phyloP scores from a whole-genome alignment of 805 yeast species.

The Spathaspora boniae region DNA sequence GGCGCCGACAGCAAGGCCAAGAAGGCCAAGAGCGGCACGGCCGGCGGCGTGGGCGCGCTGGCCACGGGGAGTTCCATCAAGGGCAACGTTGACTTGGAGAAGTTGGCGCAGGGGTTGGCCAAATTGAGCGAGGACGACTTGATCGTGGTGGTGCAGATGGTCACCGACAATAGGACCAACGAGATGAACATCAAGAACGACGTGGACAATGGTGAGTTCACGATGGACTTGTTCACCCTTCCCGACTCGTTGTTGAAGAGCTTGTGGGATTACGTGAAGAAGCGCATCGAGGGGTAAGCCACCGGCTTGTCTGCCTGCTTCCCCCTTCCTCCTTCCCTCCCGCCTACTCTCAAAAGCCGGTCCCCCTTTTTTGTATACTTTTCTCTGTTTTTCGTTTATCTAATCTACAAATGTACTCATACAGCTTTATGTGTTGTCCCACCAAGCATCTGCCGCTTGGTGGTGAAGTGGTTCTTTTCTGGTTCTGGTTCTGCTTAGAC shows the following conservation, averaged over 20 bases:
- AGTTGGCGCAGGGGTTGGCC: constrained; percentile 84
- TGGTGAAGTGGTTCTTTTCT: neutral
- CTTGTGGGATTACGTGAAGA: constrained; percentile 91
- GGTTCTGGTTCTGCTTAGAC: constrained; percentile 10
- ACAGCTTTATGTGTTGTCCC: neutral
- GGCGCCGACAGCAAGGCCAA: constrained; percentile 8
- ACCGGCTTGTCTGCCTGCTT: no score
- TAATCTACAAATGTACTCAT: neutral
- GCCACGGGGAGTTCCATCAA: constrained; percentile 53
- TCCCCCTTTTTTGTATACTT: neutral
- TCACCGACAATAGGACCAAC: constrained; percentile 88
- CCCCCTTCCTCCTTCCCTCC: constrained; percentile 1
- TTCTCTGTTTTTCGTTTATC: neutral
- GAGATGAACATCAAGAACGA: constrained; percentile 96
- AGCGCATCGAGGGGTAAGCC: constrained; percentile 50
- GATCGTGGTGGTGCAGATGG: constrained; percentile 94
- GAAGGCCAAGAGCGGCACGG: constrained; percentile 6
- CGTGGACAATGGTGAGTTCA: constrained; percentile 94
- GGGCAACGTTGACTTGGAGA: constrained; percentile 83
- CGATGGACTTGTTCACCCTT: constrained; percentile 89
- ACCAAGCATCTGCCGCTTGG: neutral
- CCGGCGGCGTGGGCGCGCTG: constrained; percentile 45
- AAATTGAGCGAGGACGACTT: constrained; percentile 89
- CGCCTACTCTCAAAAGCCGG: neutral
- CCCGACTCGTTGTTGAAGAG: constrained; percentile 89